Evolutionary conservation across 768 basidiomycete genomes (phyloP), one percentile per base, ranked within the genome.

Genomic region (Termitomyces sp.): DNA sequence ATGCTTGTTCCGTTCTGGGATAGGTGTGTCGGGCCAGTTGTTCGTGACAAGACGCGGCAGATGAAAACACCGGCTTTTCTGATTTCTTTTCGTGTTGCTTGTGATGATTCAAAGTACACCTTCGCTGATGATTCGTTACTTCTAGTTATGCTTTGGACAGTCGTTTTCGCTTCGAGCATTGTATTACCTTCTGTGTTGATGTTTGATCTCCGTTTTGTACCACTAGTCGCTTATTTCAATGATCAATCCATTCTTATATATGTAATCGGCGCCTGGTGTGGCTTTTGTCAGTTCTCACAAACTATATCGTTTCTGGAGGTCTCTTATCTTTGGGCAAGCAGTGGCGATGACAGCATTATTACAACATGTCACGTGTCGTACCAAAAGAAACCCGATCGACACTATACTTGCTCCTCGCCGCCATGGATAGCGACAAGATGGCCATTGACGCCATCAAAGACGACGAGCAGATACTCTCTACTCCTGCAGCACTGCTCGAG

Each of bases 21-120:
- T 66, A 62, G 73, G 64, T 69, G 69, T 70, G 74, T 69, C 73
- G 81, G 77, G 68, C 64, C 61, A 59, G 70, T 63, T 46, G 71
- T 59, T 69, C 65, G 70, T 67, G 68, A 69, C 66, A 67, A 61
- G 69, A 63, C 72, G 73, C 72, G 75, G 73, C 70, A 73, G 68
- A 82, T 80, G 86, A 86, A 85, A 86, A 84, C 69, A 65, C 71
- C 75, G 85, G 84, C 83, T 86, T 86, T 76, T 86, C 86, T 86
- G 86, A 86, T 68, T 65, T 32, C n/a, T 50, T 49, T 42, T n/a
- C 45, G 15, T 52, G 6, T n/a, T 12, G 15, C n/a, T 56, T n/a
- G 8, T 20, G 17, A 12, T 56, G 31, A 20, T 34, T 25, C 7
- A 2, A n/a, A 29, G 5, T 31, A 53, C 37, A 45, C 4, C 15